Percentiles rank a stretch among this genome's conserved stretches.
Evolutionary conservation across 2,329 filamentous ascomycete species (phyloP).

Genomic region (Ophiostoma angusticollis): DNA sequence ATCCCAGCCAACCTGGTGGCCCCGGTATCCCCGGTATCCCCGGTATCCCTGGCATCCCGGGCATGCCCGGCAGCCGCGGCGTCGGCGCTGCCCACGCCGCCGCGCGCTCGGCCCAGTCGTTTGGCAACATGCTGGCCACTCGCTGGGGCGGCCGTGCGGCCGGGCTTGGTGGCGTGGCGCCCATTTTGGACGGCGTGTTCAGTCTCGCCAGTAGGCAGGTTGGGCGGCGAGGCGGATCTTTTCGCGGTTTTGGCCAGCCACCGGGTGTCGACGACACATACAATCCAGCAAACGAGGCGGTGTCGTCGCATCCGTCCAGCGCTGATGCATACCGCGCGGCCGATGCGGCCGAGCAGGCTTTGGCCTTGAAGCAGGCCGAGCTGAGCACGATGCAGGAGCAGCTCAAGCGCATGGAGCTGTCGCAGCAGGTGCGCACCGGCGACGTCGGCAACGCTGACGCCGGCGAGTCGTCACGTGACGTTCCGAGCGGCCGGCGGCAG

Average conservation of each 20-base stretch:
- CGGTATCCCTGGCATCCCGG: not conserved
- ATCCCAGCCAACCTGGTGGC: not conserved
- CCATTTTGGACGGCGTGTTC: constrained; percentile 5
- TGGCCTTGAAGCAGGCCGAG: constrained; percentile 21
- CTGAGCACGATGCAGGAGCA: constrained; percentile 16
- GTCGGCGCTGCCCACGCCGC: not conserved
- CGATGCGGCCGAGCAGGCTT: constrained; percentile 22
- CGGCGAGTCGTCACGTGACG: constrained; percentile 4
- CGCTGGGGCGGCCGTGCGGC: not conserved
- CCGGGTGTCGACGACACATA: too few species aligned
- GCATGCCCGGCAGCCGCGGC: not conserved
- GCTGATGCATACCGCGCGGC: constrained; percentile 25
- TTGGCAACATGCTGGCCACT: constrained; percentile 2
- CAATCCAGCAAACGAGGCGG: too few species aligned
- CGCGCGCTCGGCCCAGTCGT: not conserved
- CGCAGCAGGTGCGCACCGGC: not conserved
- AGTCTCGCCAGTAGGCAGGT: too few species aligned
- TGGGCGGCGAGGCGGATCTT: constrained; percentile 5
- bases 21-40: constrained; percentile 1
- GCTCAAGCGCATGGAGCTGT: constrained; percentile 14
- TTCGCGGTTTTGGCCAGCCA: constrained; percentile 5
- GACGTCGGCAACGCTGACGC: constrained; percentile 9
- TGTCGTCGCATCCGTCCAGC: too few species aligned
- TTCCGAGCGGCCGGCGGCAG: too few species aligned
- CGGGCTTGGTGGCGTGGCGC: not conserved